Evolutionary conservation across 805 yeast genomes (phyloP).

Genomic region (Lachancea meyersii): DNA sequence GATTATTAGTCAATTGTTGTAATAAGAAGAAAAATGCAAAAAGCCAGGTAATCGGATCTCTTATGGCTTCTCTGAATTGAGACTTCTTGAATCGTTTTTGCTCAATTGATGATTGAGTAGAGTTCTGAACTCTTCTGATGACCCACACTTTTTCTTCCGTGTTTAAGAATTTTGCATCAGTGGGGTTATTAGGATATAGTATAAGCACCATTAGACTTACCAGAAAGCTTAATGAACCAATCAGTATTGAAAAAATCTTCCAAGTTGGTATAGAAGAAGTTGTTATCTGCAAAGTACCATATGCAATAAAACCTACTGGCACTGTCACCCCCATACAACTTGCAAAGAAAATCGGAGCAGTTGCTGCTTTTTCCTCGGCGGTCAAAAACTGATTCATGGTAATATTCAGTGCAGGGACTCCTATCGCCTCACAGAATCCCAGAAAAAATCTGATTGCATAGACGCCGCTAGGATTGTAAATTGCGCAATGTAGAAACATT

Average conservation of each 20-base stretch:
- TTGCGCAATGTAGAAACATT: slow-evolving; percentile 43
- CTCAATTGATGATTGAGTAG: slow-evolving; percentile 38
- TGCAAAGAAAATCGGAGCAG: slow-evolving; percentile 49
- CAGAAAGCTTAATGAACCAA: slow-evolving; percentile 49
- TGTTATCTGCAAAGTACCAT: slow-evolving; percentile 32
- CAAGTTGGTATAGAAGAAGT: slow-evolving; percentile 35
- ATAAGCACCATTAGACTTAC: slow-evolving; percentile 33
- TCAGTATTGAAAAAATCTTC: slow-evolving; percentile 51
- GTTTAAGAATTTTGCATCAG: slow-evolving; percentile 43
- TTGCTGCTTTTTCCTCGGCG: slow-evolving; percentile 42
- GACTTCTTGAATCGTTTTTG: slow-evolving; percentile 42
- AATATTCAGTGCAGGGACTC: slow-evolving; percentile 40
- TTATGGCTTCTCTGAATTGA: slow-evolving; percentile 44
- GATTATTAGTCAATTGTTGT: slow-evolving; percentile 46
- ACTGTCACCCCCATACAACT: slow-evolving; percentile 47
- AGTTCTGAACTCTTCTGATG: slow-evolving; percentile 39
- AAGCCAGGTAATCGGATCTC: slow-evolving; percentile 45
- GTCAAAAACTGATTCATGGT: slow-evolving; percentile 50
- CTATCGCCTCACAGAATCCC: slow-evolving; percentile 45
- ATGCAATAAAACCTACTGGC: slow-evolving; percentile 46
- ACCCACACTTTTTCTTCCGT: slow-evolving; percentile 47
- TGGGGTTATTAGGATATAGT: slow-evolving; percentile 52
- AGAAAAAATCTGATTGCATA: slow-evolving; percentile 43
- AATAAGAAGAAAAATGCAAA: slow-evolving; percentile 38
- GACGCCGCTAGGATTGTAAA: slow-evolving; percentile 41